Evolutionary conservation across 768 basidiomycete species (phyloP), one percentile per base, ranked within the genome.

Genomic region (Exidia glandulosa): DNA sequence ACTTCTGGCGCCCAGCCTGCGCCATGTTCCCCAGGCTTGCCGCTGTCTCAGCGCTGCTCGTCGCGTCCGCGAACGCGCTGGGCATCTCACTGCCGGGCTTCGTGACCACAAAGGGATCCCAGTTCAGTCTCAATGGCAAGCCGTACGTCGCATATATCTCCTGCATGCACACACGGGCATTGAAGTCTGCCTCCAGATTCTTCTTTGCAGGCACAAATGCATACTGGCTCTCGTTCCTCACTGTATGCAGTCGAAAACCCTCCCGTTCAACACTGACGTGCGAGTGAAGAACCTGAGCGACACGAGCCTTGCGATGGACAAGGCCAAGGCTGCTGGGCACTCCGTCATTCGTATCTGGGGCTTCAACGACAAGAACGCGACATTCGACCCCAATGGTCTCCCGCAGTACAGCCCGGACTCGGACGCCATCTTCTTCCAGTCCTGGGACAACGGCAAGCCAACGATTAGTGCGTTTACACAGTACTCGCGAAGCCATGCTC

Each of bases 331-430:
- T 14, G 60, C 60, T 10, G 60, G 60, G 19, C 34, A 57, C 29
- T 41, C 33, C 56, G 56, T 60, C 33, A 36, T 63, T 13, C 62
- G 62, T 2, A 63, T 61, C 25, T 63, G 62, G 62, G 62, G 62
- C 45, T 63, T 63, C 57, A 59, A 57, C 10, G 62, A 63, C 7
- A 31, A 61, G 31, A 63, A 63, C 45, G 59, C 57, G 14, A 63
- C 62, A 29, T 60, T 31, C 33, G 55, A 58, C 33, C 41, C 60
- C 25, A 33, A 57, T 41, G 62, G 62, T 10, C 47, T 63, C 19
- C 62, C 62, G 25, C 19, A 61, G 33, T 63, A 63, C 48, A 47
- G 57, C 2, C 61, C 36, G 10, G 62, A 63, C 36, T 57, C 62
- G 10, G 61, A 62, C 33, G 62, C 61, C 41, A 63, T 63, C 33